Conservation (phyloP, 2,329 filamentous ascomycete species). For the Triangularia setosa region DNA sequence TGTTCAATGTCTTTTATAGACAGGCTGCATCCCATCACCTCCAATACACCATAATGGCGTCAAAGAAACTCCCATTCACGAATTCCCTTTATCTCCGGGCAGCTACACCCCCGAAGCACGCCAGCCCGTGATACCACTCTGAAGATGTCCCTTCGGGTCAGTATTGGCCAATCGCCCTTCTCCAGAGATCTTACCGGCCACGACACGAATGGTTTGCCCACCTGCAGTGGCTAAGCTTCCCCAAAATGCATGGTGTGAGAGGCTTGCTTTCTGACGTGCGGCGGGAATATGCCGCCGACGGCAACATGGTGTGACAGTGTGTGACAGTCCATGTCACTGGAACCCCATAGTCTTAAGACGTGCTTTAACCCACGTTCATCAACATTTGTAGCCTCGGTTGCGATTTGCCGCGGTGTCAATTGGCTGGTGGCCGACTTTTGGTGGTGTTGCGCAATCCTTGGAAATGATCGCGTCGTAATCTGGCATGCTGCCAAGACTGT, state of each 20-base stretch:
- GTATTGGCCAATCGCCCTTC: not conserved
- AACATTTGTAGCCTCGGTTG: not conserved
- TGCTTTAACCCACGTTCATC: constrained; percentile 15
- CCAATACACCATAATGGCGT: not conserved
- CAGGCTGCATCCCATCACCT: not conserved
- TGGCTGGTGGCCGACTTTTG: not conserved
- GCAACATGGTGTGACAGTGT: not conserved
- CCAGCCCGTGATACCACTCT: not conserved
- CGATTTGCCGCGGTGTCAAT: not conserved
- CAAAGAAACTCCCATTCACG: not conserved
- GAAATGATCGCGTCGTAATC: constrained; percentile 6
- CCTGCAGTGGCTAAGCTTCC: not conserved
- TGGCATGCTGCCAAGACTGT: constrained; percentile 1
- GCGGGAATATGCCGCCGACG: not conserved
- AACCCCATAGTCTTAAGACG: constrained; percentile 5
- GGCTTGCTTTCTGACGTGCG: constrained; percentile 19
- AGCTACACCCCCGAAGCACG: not conserved
- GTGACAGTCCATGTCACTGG: not conserved
- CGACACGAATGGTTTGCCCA: not conserved
- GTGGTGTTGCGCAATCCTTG: constrained; percentile 8
- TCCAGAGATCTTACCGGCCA: not conserved
- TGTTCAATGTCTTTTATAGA: not conserved
- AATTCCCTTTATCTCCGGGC: not conserved
- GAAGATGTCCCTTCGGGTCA: not conserved
- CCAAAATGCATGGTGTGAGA: constrained; percentile 16